Percentiles rank a stretch among this genome's conserved stretches.
phyloP scores from a whole-genome alignment of 2,329 filamentous ascomycete genomes.

The Aspergillus transmontanensis region DNA sequence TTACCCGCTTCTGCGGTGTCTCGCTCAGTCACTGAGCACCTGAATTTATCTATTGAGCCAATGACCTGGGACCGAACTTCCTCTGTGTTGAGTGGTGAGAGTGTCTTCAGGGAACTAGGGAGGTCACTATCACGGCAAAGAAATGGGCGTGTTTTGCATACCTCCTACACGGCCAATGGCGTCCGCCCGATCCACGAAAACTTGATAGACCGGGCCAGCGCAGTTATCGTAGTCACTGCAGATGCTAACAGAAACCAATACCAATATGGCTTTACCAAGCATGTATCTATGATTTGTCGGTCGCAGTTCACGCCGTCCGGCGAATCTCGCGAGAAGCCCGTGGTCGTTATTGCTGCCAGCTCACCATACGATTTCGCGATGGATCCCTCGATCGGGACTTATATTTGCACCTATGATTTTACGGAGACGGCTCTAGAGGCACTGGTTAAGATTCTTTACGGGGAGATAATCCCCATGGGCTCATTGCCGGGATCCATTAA shows the following conservation, averaged over 20 bases:
- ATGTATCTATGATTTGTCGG: constrained; percentile 88
- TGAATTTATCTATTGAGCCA: constrained; percentile 55
- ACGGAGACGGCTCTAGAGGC: constrained; percentile 89
- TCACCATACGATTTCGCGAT: constrained; percentile 96
- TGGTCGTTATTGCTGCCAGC: constrained; percentile 89
- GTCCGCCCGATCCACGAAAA: constrained; percentile 92
- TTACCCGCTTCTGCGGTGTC: constrained; percentile 86
- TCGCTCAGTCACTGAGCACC: constrained; percentile 60
- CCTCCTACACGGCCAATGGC: constrained; percentile 92
- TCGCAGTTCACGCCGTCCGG: constrained; percentile 42
- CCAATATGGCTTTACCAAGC: constrained; percentile 92
- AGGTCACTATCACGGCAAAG: constrained; percentile 82
- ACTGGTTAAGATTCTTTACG: constrained; percentile 79
- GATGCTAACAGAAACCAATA: constrained; percentile 94
- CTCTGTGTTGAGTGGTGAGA: constrained; percentile 84
- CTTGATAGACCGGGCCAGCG: constrained; percentile 82
- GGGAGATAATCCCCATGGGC: constrained; percentile 64
- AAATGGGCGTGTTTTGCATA: constrained; percentile 85
- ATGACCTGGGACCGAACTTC: constrained; percentile 59
- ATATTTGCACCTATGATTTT: constrained; percentile 94
- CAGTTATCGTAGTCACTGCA: constrained; percentile 87
- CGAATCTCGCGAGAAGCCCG: constrained; percentile 67
- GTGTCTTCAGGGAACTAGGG: constrained; percentile 87
- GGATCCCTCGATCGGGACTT: constrained; percentile 86
- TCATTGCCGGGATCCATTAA: constrained; percentile 71